Conservation (phyloP, 805 yeast species). For the Dipodascus geniculatus region DNA sequence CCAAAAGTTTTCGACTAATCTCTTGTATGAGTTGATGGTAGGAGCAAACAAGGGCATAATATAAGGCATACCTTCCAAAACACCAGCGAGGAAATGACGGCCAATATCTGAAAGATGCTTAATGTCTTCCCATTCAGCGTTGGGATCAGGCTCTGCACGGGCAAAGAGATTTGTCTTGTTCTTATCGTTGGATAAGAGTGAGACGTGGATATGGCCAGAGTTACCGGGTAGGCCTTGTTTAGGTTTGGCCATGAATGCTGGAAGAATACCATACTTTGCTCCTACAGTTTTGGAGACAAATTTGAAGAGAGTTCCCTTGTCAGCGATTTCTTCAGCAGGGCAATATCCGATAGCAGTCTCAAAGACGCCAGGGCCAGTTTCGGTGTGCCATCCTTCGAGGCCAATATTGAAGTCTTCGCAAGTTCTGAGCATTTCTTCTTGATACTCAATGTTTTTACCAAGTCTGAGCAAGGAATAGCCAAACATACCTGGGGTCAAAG, state of each 20-base stretch:
- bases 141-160: slow-evolving; percentile 14
- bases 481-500: slow-evolving; percentile 26
- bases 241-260: slow-evolving; percentile 29
- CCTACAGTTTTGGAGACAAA: slow-evolving; percentile 21
- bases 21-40: slow-evolving; percentile 25
- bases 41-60: slow-evolving; percentile 28
- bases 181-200: slow-evolving; percentile 16
- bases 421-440: slow-evolving; percentile 17
- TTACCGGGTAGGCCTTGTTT: slow-evolving; percentile 26
- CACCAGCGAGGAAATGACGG: slow-evolving; percentile 25
- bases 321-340: slow-evolving; percentile 22
- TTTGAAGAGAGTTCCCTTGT: slow-evolving; percentile 23
- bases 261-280: slow-evolving; percentile 18
- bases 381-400: slow-evolving; percentile 27
- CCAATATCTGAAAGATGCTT: slow-evolving; percentile 20
- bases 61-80: slow-evolving; percentile 22
- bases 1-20: slow-evolving; percentile 26
- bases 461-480: slow-evolving; percentile 27
- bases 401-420: slow-evolving; percentile 16
- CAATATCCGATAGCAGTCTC: slow-evolving; percentile 26
- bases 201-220: slow-evolving; percentile 26
- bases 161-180: slow-evolving; percentile 20
- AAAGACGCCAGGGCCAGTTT: slow-evolving; percentile 27
- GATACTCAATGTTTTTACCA: slow-evolving; percentile 19
- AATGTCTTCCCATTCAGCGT: slow-evolving; percentile 20